A percentile compares a stretch with the other conserved stretches of the same genome.
Evolutionary conservation across 768 basidiomycete species (phyloP).

Genomic region (Pulveroboletus frians): DNA sequence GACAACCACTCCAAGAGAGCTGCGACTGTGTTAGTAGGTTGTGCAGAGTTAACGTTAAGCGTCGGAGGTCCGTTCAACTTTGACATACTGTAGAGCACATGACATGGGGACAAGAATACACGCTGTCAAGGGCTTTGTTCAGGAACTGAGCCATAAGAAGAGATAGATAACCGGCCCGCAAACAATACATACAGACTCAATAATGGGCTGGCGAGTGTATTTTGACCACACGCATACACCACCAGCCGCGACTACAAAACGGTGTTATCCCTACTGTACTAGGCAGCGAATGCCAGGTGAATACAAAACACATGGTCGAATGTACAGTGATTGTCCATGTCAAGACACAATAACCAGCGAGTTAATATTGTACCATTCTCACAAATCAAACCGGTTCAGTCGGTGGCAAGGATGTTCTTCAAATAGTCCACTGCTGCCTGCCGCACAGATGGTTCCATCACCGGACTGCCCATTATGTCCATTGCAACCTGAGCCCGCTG

Average conservation of each 20-base stretch:
- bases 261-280: slow-evolving; percentile 10
- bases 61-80: neutral
- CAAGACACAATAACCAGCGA: slow-evolving; percentile 3
- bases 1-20: too few relatives aligned
- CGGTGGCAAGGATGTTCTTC: slow-evolving; percentile 52
- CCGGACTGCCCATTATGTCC: slow-evolving; percentile 56
- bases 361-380: neutral
- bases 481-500: slow-evolving; percentile 65
- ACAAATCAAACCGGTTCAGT: slow-evolving; percentile 24
- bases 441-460: slow-evolving; percentile 55
- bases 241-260: neutral
- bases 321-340: slow-evolving; percentile 12
- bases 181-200: neutral
- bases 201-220: neutral
- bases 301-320: slow-evolving; percentile 7
- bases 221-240: neutral
- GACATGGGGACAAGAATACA: neutral
- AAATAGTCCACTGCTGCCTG: slow-evolving; percentile 68
- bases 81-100: neutral
- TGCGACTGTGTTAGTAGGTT: neutral
- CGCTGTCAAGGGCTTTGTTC: neutral
- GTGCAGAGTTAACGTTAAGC: neutral
- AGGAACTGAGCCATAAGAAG: neutral
- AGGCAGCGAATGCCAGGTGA: neutral
- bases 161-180: neutral